A percentile compares a stretch with the other conserved stretches of the same genome.
Conservation (phyloP, 441 rosid species). For the Brassica balearica region DNA sequence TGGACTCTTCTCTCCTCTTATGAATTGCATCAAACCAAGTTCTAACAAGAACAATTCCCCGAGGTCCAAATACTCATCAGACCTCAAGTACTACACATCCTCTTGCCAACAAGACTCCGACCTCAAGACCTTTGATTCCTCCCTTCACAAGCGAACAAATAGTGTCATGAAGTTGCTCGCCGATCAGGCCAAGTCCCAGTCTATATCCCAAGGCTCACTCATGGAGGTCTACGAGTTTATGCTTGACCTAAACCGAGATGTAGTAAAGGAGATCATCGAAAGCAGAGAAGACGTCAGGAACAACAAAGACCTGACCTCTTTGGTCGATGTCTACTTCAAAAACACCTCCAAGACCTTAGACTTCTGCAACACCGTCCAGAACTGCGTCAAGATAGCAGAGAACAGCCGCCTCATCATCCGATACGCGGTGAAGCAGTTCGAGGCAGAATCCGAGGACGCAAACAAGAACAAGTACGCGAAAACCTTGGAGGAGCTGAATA, state of each 20-base stretch:
- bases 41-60: neutral
- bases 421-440: constrained; percentile 33
- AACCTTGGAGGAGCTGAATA: constrained; percentile 39
- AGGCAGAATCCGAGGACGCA: constrained; percentile 32
- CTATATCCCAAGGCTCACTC: constrained; percentile 22
- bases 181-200: constrained; percentile 11
- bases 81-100: constrained; percentile 31
- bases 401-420: constrained; percentile 15
- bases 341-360: constrained; percentile 26
- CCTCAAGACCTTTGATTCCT: constrained; percentile 33
- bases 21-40: neutral
- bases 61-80: constrained; percentile 31
- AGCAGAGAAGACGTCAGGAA: constrained; percentile 31
- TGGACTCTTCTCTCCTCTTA: neutral
- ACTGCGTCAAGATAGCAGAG: constrained; percentile 23
- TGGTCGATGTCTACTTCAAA: constrained; percentile 33
- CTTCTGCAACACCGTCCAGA: constrained; percentile 30
- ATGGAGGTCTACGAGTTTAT: constrained; percentile 30
- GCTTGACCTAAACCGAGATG: constrained; percentile 22
- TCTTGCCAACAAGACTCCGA: constrained; percentile 16
- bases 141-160: constrained; percentile 6
- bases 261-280: constrained; percentile 7
- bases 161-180: neutral
- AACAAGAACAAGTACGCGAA: constrained; percentile 21
- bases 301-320: constrained; percentile 23